Conservation (phyloP, 2,329 filamentous ascomycete species). For the Chlorencoelia australis region DNA sequence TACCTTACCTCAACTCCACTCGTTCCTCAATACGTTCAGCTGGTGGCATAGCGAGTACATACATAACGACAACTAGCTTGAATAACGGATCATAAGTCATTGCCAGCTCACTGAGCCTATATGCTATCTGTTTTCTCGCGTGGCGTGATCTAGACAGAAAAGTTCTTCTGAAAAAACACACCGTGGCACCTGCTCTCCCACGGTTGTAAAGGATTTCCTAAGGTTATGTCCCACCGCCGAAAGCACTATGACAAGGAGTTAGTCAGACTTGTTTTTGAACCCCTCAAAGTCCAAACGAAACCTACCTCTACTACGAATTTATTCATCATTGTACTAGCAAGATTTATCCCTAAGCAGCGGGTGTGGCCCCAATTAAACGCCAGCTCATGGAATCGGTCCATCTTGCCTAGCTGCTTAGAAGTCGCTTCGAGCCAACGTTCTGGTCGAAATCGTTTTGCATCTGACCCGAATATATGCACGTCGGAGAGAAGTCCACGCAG, state of each 20-base stretch:
- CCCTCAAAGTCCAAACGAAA: too few species aligned
- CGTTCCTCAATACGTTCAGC: too few species aligned
- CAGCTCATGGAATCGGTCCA: conserved; percentile 32
- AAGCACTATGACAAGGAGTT: too few species aligned
- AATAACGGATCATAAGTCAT: too few species aligned
- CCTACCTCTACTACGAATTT: conserved; percentile 40
- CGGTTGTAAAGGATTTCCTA: not conserved
- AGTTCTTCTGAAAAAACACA: not conserved
- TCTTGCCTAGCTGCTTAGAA: conserved; percentile 17
- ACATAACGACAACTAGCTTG: too few species aligned
- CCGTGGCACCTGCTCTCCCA: not conserved
- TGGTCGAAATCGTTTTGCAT: conserved; percentile 34
- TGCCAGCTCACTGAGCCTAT: too few species aligned
- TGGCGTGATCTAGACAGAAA: not conserved
- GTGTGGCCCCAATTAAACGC: conserved; percentile 36
- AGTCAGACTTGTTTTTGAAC: too few species aligned
- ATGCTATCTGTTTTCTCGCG: too few species aligned
- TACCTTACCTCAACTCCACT: too few species aligned
- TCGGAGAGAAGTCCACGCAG: conserved; percentile 29
- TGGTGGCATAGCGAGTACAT: too few species aligned
- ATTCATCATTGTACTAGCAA: conserved; percentile 39
- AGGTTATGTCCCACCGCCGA: not conserved
- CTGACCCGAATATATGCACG: conserved; percentile 27
- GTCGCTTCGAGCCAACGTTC: conserved; percentile 37
- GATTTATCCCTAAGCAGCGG: conserved; percentile 35